Evolutionary conservation across 345 rosid genomes (phyloP), one percentile per base, ranked within the genome.

Genomic region (Erucastrum elatum): DNA sequence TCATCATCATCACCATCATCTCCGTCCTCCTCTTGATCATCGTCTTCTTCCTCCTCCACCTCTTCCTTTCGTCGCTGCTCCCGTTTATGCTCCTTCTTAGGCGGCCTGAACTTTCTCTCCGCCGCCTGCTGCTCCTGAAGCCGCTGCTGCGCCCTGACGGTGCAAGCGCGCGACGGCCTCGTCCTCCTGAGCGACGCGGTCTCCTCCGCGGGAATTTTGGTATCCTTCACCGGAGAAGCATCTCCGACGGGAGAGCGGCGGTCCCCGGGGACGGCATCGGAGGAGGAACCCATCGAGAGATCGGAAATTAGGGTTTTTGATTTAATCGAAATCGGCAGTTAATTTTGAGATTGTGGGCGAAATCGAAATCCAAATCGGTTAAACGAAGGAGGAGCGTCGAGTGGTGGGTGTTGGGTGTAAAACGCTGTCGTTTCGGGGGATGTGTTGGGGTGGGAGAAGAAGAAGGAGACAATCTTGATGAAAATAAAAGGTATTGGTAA

Each of bases 141-240:
- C 53, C 97, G 83, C 67, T 90, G 93, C 15, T 96, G 89, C 0
- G 99, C 87, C 58, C 98, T 89, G 25, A 96, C 68, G 12, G 99
- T 90, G 72, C 99, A 96, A 11, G 99, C 98, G 51, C 99, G 97
- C 3, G 98, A 87, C 25, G 98, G 98, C n/a, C 98, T 89, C 41
- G 86, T 90, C 70, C 95, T 93, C 84, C 95, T 81, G 39, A 88
- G 78, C 74, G 11, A 13, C 0, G 15, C 25, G 25, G 77, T 30
- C 56, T 79, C 82, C 69, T 72, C 77, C 64, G 27, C 9, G 34
- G 77, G 66, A 60, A 39, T 62, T 62, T 60, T 71, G 73, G 74
- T 39, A 67, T 56, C 83, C 33, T 74, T 62, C 29, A 74, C 33
- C 59, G 79, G 77, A 49, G 59, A 71, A 80, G 81, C 77, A 68